Evolutionary conservation across 2,329 filamentous ascomycete genomes (phyloP).

Genomic region (Pseudogymnoascus sp.): DNA sequence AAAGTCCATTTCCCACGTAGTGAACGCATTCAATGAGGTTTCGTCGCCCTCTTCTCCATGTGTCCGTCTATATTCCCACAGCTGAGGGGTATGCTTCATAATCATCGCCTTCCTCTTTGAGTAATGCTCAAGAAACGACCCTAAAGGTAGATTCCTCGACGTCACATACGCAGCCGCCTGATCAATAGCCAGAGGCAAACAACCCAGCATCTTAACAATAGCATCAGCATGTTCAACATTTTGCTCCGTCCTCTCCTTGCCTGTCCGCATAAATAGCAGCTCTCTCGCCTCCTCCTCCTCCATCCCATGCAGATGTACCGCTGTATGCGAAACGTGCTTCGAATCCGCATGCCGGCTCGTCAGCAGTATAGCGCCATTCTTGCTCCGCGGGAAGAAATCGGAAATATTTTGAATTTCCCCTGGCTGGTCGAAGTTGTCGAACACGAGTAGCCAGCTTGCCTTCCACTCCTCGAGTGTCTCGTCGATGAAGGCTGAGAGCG

Average conservation of each 20-base stretch:
- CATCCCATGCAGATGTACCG: slow-evolving; percentile 4
- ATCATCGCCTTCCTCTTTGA: slow-evolving; percentile 12
- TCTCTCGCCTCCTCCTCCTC: slow-evolving; percentile 11
- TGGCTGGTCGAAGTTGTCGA: slow-evolving; percentile 14
- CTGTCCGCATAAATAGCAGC: slow-evolving; percentile 3
- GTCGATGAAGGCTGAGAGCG: not conserved
- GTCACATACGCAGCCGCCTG: slow-evolving; percentile 25
- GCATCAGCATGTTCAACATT: slow-evolving; percentile 7
- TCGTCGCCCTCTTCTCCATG: slow-evolving; percentile 11
- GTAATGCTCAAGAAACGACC: slow-evolving; percentile 18
- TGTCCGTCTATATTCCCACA: slow-evolving; percentile 15
- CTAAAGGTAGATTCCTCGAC: slow-evolving; percentile 14
- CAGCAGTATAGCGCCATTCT: slow-evolving; percentile 9
- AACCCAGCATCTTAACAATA: slow-evolving; percentile 18
- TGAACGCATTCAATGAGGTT: slow-evolving; percentile 19
- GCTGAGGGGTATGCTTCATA: slow-evolving; percentile 16
- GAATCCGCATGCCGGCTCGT: slow-evolving; percentile 14
- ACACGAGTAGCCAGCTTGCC: slow-evolving; percentile 11
- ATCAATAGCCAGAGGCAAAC: slow-evolving; percentile 21
- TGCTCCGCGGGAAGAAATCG: slow-evolving; percentile 4
- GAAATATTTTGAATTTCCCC: slow-evolving; percentile 3
- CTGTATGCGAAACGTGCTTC: slow-evolving; percentile 8
- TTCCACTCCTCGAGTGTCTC: not conserved
- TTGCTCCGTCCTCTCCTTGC: not conserved
- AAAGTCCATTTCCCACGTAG: slow-evolving; percentile 24